Percentiles rank a stretch among this genome's conserved stretches.
Conservation (phyloP, 345 rosid species). For the Conringia planisiliqua region DNA sequence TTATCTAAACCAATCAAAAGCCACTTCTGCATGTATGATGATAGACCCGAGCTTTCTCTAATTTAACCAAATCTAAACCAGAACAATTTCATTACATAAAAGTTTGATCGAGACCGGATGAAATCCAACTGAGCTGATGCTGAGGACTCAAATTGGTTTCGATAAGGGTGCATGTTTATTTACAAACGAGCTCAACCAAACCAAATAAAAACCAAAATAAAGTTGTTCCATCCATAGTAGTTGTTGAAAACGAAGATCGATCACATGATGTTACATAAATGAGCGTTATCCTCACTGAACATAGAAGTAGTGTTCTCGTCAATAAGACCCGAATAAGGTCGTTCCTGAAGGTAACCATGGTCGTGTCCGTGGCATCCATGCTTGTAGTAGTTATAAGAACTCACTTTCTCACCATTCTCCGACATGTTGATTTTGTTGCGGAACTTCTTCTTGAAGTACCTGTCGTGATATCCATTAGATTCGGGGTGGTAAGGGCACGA, state of each 20-base stretch:
- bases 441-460: constrained; percentile 15
- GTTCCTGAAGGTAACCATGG: constrained; percentile 43
- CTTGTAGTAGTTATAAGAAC: constrained; percentile 50
- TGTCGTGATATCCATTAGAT: constrained; percentile 33
- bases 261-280: constrained; percentile 67
- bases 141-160: neutral
- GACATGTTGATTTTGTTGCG: neutral
- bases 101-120: neutral
- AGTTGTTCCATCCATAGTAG: constrained; percentile 1
- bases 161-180: neutral
- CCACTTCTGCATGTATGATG: neutral
- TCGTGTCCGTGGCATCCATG: constrained; percentile 47
- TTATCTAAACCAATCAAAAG: neutral
- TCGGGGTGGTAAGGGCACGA: constrained; percentile 57
- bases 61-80: neutral
- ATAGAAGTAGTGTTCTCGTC: constrained; percentile 41
- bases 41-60: neutral
- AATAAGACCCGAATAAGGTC: constrained; percentile 36
- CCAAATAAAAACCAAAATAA: neutral
- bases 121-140: neutral
- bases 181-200: constrained; percentile 11
- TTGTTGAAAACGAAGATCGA: neutral
- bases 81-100: neutral
- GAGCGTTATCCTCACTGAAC: constrained; percentile 75
- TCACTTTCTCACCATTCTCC: constrained; percentile 27